Evolutionary conservation across 1,139 yeast genomes (phyloP), one percentile per base, ranked within the genome.

Genomic region (Scheffersomyces insectosa): DNA sequence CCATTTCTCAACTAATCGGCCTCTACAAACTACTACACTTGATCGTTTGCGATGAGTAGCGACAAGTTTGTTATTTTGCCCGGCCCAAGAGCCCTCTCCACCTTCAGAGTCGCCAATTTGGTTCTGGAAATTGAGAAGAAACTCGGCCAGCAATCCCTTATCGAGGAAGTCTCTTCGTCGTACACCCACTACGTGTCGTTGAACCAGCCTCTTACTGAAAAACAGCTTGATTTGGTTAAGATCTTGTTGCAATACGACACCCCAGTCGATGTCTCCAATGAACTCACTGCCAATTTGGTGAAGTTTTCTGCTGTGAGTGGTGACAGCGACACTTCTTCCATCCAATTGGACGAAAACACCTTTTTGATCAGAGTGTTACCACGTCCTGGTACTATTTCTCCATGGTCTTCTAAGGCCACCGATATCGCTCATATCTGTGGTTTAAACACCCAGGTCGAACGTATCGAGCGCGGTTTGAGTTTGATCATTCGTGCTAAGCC

Each of bases 361-460:
- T 79, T 80, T 50, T 70, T 90, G 55, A 69, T 93, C 42, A 79
- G 95, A 62, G 77, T 95, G 43, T 76, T 91, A 45, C 99, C 99
- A 38, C 82, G 99, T 65, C 76, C 93, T 8, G 99, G 99, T 47
- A 93, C 99, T 20, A 90, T 93, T 52, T 91, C 98, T 23, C 99
- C 99, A 29, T 95, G 99, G 99, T 89, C 97, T 13, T 91, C 99
- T 13, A 95, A 95, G 70, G 99, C 99, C 31, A 91, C 99, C 37
- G 93, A 93, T 66, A 95, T 95, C 54, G 80, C 95, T 40, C 82
- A 82, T 45, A 95, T 88, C 41, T 89, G 97, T 70, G 97, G 97
- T 5, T 77, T 93, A 47, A 77, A 76, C 35, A 75, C 75, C 12
- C 78, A 76, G 47, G 76, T 93, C 37, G 87, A 82, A 58, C 80